A percentile compares a stretch with the other conserved stretches of the same genome.
Evolutionary conservation across 371 early-diverging fungal species (phyloP).

Genomic region (Paraphysoderma sedebokerense): DNA sequence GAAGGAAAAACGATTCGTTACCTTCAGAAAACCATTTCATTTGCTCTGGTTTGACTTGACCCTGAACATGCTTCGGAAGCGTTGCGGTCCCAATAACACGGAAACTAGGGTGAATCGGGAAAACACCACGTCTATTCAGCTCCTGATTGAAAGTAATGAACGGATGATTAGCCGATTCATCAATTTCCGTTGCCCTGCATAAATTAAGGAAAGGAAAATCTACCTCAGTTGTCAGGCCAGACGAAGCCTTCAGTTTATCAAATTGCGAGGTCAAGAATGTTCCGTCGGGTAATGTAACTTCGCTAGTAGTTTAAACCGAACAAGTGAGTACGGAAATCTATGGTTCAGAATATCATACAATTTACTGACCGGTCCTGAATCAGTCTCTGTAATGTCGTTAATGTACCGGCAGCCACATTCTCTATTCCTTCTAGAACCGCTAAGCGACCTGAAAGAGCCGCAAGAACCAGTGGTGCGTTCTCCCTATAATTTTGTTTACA

Average conservation of each 20-base stretch:
- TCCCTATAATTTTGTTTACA: no score
- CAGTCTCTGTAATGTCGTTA: constrained; percentile 49
- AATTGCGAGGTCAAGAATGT: constrained; percentile 40
- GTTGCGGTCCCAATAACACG: constrained; percentile 47
- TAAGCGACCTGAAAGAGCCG: constrained; percentile 49
- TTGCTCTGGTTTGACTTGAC: constrained; percentile 18
- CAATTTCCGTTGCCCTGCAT: no score
- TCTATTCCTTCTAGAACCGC: constrained; percentile 64
- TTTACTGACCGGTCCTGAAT: constrained; percentile 29
- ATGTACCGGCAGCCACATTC: constrained; percentile 46
- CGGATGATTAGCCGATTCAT: no score
- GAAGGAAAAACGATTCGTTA: no score
- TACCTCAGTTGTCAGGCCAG: constrained; percentile 23
- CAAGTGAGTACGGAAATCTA: no score
- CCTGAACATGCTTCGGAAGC: background rate
- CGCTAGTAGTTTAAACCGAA: constrained; percentile 10
- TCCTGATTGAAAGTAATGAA: no score
- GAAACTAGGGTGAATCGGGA: constrained; percentile 55
- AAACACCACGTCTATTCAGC: constrained; percentile 26
- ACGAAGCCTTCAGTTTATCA: constrained; percentile 27
- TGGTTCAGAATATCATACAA: background rate
- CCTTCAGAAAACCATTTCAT: background rate
- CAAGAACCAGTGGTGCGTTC: constrained; percentile 51
- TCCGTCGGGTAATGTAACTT: constrained; percentile 55
- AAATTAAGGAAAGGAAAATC: no score